These are phyloP conservation scores for Xylariaceae sp. DNA, from an alignment of 2,329 filamentous ascomycete species.

Conservation along the genomic window DNA sequence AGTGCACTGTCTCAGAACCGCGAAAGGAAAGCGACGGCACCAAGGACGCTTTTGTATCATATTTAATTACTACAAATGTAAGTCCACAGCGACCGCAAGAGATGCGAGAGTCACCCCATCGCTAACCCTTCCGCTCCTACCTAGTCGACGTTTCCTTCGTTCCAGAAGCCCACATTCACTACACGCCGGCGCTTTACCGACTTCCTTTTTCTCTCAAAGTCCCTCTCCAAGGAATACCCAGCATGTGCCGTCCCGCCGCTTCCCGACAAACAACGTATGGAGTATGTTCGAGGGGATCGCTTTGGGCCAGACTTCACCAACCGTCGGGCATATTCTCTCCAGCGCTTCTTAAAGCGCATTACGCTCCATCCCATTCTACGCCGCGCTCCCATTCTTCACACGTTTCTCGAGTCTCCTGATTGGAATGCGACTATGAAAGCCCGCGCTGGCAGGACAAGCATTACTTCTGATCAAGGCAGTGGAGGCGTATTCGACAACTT, in stretches of 20 bases:
- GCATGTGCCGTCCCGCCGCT: constrained; percentile 89
- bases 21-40: constrained; percentile 95
- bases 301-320: constrained; percentile 91
- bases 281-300: constrained; percentile 92
- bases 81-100: constrained; percentile 11
- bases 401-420: constrained; percentile 86
- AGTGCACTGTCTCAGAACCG: constrained; percentile 76
- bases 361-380: constrained; percentile 85
- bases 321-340: constrained; percentile 80
- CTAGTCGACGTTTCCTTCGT: constrained; percentile 89
- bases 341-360: constrained; percentile 82
- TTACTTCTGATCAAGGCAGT: constrained; percentile 42
- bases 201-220: constrained; percentile 94
- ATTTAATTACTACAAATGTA: constrained; percentile 87
- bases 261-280: constrained; percentile 98
- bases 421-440: constrained; percentile 96
- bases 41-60: constrained; percentile 95
- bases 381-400: constrained; percentile 73
- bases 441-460: constrained; percentile 61
- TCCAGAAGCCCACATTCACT: constrained; percentile 71
- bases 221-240: constrained; percentile 79
- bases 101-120: not conserved
- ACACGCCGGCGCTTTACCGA: constrained; percentile 94
- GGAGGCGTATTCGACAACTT: constrained; percentile 88
- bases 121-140: not conserved